Evolutionary conservation across 495 filamentous ascomycete species (phyloP), one percentile per base, ranked within the genome.

Genomic region (Aspergillus bertholletiae): DNA sequence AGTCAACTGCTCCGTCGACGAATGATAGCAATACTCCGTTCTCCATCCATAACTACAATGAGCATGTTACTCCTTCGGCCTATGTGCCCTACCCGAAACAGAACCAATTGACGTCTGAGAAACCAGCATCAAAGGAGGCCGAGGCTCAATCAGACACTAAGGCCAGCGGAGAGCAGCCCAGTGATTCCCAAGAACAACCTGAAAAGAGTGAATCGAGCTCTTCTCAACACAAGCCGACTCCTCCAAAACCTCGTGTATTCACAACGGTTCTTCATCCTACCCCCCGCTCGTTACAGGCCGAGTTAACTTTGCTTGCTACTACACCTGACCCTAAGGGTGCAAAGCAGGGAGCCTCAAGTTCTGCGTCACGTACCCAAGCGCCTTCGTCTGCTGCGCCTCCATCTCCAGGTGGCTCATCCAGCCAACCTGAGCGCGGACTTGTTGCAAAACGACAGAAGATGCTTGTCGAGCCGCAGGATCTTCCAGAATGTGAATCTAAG

Each of bases 181-280:
- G 61, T 17, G 62, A 62, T 49, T 61, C 73, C 43, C 65, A 56
- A 18, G 43, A 51, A 11, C 82, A 78, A 53, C 75, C 78, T 72
- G 78, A 76, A 35, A 72, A 75, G 27, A 1, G 71, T 75, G n/a
- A 69, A 67, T 48, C 67, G 71, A 7, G 52, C 57, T 43, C 78
- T 17, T 53, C 66, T 26, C 78, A 79, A 37, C 79, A 81, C 26
- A 81, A 78, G 56, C 70, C 77, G 40, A 51, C 60, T 20, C 40
- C 64, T 2, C 64, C 76, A 2, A 87, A 87, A 58, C 82, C 84
- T 24, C 85, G 80, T 49, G 75, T 93, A 12, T 84, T 78, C 53
- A 93, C 89, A 1, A 84, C 86, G 34, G 92, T 97, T 5, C 84
- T 97, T 13, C 89, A 90, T 53, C 90, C 95, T 7, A 97, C 94